Evolutionary conservation across 2,329 filamentous ascomycete species (phyloP), one percentile per base, ranked within the genome.

Genomic region (Lasiodiplodia citricola): DNA sequence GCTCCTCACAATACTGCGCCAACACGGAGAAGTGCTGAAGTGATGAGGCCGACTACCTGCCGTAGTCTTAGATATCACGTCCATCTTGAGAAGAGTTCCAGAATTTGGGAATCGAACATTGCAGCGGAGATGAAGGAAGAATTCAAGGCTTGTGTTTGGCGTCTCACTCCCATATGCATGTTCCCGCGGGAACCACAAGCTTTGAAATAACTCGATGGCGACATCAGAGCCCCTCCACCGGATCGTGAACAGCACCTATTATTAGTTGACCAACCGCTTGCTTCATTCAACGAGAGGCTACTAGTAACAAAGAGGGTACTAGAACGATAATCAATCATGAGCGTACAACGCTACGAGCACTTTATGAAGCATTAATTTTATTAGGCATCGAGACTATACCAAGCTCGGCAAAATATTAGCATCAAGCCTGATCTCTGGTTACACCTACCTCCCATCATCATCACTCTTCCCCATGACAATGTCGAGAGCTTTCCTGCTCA

Each of bases 401-500:
- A 47, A 47, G n/a, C 44, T 21, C 44, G 21, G n/a, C 18, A 18
- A 14, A 16, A 44, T n/a, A 16, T n/a, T 44, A 35, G 31, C 41
- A 44, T 44, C 41, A 18, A n/a, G 18, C 41, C 16, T n/a, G 16
- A n/a, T 44, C 16, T 21, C 44, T 21, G n/a, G 10, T n/a, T 21
- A 7, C 18, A n/a, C 28, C 41, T 56, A 56, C 51, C 63, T 31
- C 23, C n/a, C 63, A 44, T 55, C 63, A 13, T 66, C 50, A 21
- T 67, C 65, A n/a, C 51, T 47, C 44, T 58, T 64, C 4, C 88
- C 92, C 89, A 97, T 93, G 0, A 97, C 91, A 16, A 91, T 88
- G 28, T 88, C 87, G 71, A 97, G 80, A 14, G 94, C 94, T 67
- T 87, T 84, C 73, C 92, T 86, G 71, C 91, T 90, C 71, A 92